phyloP scores from a whole-genome alignment of 352 stramenopile genomes.

The Phytopythium oedochilum region DNA sequence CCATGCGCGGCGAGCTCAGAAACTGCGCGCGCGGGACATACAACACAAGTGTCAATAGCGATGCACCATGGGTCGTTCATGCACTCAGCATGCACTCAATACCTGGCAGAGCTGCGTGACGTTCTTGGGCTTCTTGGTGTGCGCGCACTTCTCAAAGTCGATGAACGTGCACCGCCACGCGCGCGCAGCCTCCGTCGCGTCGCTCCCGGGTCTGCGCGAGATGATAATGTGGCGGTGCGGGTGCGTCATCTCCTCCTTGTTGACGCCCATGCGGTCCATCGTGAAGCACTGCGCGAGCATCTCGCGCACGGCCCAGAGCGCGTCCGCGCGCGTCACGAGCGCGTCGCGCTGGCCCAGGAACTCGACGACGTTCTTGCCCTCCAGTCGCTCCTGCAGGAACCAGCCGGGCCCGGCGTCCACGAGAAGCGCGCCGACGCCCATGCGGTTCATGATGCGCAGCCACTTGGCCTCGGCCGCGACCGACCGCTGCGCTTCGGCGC shows the following conservation, averaged over 20 bases:
- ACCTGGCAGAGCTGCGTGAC: conserved; percentile 78
- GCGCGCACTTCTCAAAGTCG: conserved; percentile 74
- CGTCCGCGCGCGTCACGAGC: conserved; percentile 22
- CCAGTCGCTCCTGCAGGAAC: conserved; percentile 56
- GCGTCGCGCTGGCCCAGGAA: conserved; percentile 31
- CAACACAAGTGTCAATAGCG: too few species aligned
- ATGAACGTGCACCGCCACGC: conserved; percentile 58
- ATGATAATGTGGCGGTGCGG: conserved; percentile 72
- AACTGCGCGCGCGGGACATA: conserved; percentile 54
- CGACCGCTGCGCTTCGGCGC: conserved; percentile 16
- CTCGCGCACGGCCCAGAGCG: conserved; percentile 49
- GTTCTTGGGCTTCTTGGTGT: conserved; percentile 69
- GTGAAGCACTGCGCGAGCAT: conserved; percentile 73
- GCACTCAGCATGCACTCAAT: neutral
- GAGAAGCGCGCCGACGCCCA: conserved; percentile 50
- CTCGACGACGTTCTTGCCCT: conserved; percentile 55
- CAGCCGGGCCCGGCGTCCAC: conserved; percentile 37
- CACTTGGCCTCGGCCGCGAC: conserved; percentile 53
- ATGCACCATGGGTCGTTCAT: too few species aligned
- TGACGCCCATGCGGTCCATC: conserved; percentile 66
- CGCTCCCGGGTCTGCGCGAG: conserved; percentile 4
- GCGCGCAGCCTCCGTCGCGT: neutral
- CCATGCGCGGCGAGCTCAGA: conserved; percentile 58
- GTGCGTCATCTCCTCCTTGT: conserved; percentile 84
- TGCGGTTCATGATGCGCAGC: conserved; percentile 56